A percentile compares a stretch with the other conserved stretches of the same genome.
Conservation (phyloP, 139 green algal genomes). For the Haematococcus sp. region DNA sequence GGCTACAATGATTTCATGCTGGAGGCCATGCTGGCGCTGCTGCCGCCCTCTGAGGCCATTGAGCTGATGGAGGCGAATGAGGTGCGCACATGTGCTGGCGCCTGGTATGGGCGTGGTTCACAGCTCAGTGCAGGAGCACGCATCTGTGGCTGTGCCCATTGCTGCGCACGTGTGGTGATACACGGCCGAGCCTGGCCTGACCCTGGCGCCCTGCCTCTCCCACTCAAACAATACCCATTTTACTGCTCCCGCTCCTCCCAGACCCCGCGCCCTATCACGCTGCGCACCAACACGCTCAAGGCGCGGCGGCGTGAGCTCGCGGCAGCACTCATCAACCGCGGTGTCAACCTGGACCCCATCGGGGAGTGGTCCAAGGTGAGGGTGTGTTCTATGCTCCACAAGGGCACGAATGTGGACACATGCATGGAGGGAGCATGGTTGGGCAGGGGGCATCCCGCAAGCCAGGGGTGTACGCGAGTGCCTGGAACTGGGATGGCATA, state of each 20-base stretch:
- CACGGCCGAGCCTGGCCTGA: too few relatives aligned
- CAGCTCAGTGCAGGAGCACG: not conserved
- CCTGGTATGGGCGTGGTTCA: not conserved
- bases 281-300: slow-evolving; percentile 90
- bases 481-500: too few relatives aligned
- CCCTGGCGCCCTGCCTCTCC: too few relatives aligned
- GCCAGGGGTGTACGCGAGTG: too few relatives aligned
- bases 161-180: too few relatives aligned
- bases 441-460: too few relatives aligned
- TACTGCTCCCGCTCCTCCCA: too few relatives aligned
- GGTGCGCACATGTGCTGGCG: slow-evolving; percentile 17
- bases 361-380: slow-evolving; percentile 94
- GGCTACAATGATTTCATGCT: slow-evolving; percentile 97
- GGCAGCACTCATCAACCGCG: slow-evolving; percentile 90
- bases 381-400: not conserved
- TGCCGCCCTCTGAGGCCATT: slow-evolving; percentile 20
- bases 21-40: slow-evolving; percentile 41
- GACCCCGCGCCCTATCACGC: slow-evolving; percentile 55
- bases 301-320: slow-evolving; percentile 90
- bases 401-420: not conserved
- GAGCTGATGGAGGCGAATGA: slow-evolving; percentile 84
- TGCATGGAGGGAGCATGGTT: not conserved
- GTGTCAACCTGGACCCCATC: slow-evolving; percentile 98
- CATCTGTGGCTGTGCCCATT: too few relatives aligned
- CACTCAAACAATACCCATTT: too few relatives aligned